phyloP scores from a whole-genome alignment of 805 yeast genomes.

The Jamesozyma rosinii region DNA sequence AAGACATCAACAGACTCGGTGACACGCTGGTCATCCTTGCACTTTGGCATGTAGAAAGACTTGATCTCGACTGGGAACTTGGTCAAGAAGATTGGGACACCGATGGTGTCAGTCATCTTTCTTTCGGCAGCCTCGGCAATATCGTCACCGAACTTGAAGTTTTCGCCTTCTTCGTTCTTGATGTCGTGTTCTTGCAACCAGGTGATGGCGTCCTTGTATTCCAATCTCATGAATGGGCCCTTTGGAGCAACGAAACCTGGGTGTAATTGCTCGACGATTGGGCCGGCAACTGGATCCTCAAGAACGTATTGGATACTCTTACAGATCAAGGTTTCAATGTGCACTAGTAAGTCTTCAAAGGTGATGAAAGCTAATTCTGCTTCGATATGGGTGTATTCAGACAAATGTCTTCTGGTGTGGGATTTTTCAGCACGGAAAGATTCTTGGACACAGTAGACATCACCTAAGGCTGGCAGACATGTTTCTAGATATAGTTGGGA shows the following conservation, averaged over 20 bases:
- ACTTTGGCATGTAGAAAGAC: conserved; percentile 95
- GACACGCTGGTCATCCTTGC: conserved; percentile 82
- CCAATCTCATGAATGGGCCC: conserved; percentile 84
- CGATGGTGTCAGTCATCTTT: conserved; percentile 92
- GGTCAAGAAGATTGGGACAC: conserved; percentile 83
- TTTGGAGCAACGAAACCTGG: conserved; percentile 79
- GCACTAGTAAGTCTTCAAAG: conserved; percentile 78
- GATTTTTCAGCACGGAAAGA: conserved; percentile 98
- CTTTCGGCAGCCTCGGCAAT: conserved; percentile 99
- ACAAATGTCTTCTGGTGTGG: conserved; percentile 95
- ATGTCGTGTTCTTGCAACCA: conserved; percentile 96
- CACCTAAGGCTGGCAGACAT: conserved; percentile 91
- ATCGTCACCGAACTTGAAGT: conserved; percentile 94
- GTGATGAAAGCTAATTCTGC: conserved; percentile 81
- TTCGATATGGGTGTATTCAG: conserved; percentile 96
- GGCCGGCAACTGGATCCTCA: conserved; percentile 88
- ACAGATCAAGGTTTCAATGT: conserved; percentile 72
- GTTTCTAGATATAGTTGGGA: conserved; percentile 96
- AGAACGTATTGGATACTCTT: conserved; percentile 63
- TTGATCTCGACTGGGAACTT: conserved; percentile 96
- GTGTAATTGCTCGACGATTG: conserved; percentile 82
- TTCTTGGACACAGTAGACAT: conserved; percentile 94
- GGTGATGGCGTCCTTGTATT: conserved; percentile 79
- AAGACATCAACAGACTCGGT: conserved; percentile 97
- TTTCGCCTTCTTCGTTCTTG: conserved; percentile 88